phyloP scores from a whole-genome alignment of 2,329 filamentous ascomycete genomes.

The Boeremia lycopersici region DNA sequence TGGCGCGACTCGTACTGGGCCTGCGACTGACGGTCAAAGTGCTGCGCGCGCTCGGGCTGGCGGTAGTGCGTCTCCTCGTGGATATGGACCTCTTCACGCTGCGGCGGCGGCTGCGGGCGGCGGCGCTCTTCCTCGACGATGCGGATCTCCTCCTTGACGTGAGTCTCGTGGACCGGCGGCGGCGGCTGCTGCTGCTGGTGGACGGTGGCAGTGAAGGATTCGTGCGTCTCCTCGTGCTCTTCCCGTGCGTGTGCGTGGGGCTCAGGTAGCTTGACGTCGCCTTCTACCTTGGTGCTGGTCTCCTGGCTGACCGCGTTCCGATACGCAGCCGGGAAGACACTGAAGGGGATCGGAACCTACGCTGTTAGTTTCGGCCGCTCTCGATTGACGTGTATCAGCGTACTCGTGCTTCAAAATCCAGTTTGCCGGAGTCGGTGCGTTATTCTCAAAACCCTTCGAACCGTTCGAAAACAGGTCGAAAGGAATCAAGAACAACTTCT shows the following conservation, averaged over 20 bases:
- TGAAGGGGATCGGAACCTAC: slow-evolving; percentile 83
- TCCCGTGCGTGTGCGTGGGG: slow-evolving; percentile 88
- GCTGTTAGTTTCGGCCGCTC: slow-evolving; percentile 18
- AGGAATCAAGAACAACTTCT: slow-evolving; percentile 69
- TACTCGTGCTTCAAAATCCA: slow-evolving; percentile 99
- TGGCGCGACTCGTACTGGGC: slow-evolving; percentile 23
- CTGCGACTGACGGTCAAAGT: slow-evolving; percentile 26
- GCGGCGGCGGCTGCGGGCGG: slow-evolving; percentile 64
- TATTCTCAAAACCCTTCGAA: slow-evolving; percentile 72
- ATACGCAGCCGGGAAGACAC: slow-evolving; percentile 99
- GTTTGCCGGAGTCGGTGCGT: slow-evolving; percentile 84
- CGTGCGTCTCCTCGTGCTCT: slow-evolving; percentile 84
- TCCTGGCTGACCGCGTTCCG: slow-evolving; percentile 63
- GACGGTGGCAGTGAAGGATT: slow-evolving; percentile 57
- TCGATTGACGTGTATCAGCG: slow-evolving; percentile 41
- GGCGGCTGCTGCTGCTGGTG: slow-evolving; percentile 18
- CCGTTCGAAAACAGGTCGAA: slow-evolving; percentile 60
- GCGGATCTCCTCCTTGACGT: slow-evolving; percentile 84
- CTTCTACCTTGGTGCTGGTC: slow-evolving; percentile 81
- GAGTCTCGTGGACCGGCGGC: slow-evolving; percentile 50
- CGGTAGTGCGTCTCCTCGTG: slow-evolving; percentile 41
- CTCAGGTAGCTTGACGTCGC: slow-evolving; percentile 79
- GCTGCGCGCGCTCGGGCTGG: slow-evolving; percentile 37
- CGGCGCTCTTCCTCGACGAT: slow-evolving; percentile 78
- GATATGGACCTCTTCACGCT: slow-evolving; percentile 43